A percentile compares a stretch with the other conserved stretches of the same genome.
These are phyloP conservation scores for Metschnikowia borealis DNA, from an alignment of 805 yeast genomes.

Conservation along the genomic window DNA sequence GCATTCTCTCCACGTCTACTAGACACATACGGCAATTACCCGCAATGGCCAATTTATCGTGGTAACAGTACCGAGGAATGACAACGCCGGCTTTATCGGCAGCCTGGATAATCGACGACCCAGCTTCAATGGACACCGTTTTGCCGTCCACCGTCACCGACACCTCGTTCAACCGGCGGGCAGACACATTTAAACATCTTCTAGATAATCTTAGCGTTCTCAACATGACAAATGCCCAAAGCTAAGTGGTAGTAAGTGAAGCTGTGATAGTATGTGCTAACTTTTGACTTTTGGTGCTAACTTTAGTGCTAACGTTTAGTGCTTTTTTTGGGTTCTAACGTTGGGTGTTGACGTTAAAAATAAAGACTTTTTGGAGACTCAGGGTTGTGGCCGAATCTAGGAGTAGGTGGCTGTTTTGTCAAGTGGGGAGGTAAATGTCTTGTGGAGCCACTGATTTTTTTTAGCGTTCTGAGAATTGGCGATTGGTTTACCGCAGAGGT, in stretches of 20 bases:
- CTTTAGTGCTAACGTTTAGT: no score
- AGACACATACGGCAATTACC: constrained; percentile 94
- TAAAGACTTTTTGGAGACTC: no score
- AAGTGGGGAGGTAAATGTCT: not conserved
- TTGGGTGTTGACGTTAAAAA: no score
- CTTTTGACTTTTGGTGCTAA: no score
- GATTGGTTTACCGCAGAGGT: constrained; percentile 6
- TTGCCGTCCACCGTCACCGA: constrained; percentile 62
- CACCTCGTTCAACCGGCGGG: constrained; percentile 48
- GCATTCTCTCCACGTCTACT: constrained; percentile 85
- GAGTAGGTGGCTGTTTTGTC: not conserved
- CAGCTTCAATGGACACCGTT: constrained; percentile 75
- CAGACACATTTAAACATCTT: constrained; percentile 27
- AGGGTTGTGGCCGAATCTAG: no score
- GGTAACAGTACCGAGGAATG: constrained; percentile 88
- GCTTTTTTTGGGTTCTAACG: no score
- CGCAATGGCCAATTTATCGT: constrained; percentile 84
- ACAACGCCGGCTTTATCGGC: constrained; percentile 87
- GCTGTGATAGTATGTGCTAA: no score
- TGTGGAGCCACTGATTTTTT: not conserved
- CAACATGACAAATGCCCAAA: constrained; percentile 6
- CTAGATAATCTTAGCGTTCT: constrained; percentile 15
- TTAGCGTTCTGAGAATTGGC: constrained; percentile 1
- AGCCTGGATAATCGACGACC: constrained; percentile 85
- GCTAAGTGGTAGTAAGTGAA: not conserved